Conservation (phyloP, 768 basidiomycete genomes). For the Boletus edulis region DNA sequence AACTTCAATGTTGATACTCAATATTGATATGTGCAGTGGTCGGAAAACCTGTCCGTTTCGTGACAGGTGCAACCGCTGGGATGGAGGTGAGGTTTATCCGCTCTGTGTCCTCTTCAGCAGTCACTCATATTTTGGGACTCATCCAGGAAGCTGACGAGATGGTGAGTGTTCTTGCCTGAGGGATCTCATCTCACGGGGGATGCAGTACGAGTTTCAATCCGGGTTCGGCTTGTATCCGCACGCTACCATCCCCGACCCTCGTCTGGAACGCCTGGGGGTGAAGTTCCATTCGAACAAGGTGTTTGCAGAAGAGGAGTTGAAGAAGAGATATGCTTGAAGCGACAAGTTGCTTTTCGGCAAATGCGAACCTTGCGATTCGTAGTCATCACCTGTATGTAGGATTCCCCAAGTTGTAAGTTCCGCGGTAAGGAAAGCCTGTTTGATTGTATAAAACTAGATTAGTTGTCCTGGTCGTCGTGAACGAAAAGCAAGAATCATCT, state of each 20-base stretch:
- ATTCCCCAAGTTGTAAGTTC: no score
- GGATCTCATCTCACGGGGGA: neutral
- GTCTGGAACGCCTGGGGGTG: constrained; percentile 26
- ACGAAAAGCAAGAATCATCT: no score
- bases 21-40: constrained; percentile 11
- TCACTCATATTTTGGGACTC: neutral
- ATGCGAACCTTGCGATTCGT: no score
- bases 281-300: constrained; percentile 21
- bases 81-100: constrained; percentile 9
- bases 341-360: no score
- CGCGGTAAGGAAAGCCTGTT: no score
- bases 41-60: constrained; percentile 28
- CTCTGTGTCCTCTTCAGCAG: neutral
- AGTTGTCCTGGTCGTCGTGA: no score
- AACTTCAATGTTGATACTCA: neutral
- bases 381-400: no score
- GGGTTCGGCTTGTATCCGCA: constrained; percentile 24
- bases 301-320: constrained; percentile 19
- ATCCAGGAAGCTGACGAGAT: constrained; percentile 24
- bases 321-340: constrained; percentile 12
- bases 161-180: constrained; percentile 10
- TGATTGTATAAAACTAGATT: no score
- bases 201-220: constrained; percentile 24
- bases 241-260: constrained; percentile 25
- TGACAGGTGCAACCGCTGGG: constrained; percentile 10